These are phyloP conservation scores for Boletus sp. DNA, from an alignment of 768 basidiomycete species.

Conservation along the genomic window DNA sequence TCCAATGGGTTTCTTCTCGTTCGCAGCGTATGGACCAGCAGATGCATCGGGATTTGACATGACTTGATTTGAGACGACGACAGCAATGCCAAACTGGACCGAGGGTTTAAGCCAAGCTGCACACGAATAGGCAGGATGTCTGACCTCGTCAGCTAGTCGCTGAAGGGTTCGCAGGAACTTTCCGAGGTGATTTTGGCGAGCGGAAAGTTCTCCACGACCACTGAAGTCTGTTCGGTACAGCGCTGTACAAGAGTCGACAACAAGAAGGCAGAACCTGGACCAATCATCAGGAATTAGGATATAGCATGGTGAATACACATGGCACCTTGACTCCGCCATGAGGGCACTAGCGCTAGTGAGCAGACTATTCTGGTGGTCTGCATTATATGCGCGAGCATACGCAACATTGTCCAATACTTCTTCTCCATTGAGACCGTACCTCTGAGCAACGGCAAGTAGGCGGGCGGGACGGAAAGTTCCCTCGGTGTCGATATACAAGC, in stretches of 20 bases:
- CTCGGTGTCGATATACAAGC: constrained; percentile 98
- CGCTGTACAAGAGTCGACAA: constrained; percentile 95
- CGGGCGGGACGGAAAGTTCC: constrained; percentile 98
- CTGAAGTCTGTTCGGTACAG: constrained; percentile 94
- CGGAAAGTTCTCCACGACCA: constrained; percentile 92
- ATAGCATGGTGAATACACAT: constrained; percentile 19
- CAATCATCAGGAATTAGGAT: constrained; percentile 6
- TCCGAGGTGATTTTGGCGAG: constrained; percentile 92
- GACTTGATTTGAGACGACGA: constrained; percentile 97
- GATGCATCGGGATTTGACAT: constrained; percentile 98
- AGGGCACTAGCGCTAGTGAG: constrained; percentile 93
- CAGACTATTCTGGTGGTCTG: constrained; percentile 91
- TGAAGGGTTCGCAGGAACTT: constrained; percentile 93
- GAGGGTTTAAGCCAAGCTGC: constrained; percentile 5
- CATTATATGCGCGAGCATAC: constrained; percentile 97
- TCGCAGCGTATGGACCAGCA: constrained; percentile 80
- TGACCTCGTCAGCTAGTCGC: constrained; percentile 92
- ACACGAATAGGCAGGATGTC: constrained; percentile 18
- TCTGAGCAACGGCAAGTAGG: constrained; percentile 89
- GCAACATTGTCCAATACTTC: constrained; percentile 98
- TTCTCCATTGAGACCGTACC: constrained; percentile 95
- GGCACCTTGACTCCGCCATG: constrained; percentile 96
- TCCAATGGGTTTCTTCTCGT: constrained; percentile 98
- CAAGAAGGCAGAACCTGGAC: constrained; percentile 86
- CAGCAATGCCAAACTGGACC: constrained; percentile 89